These are phyloP conservation scores for Pyrenophora teres DNA, from an alignment of 2,329 filamentous ascomycete species.

Conservation along the genomic window DNA sequence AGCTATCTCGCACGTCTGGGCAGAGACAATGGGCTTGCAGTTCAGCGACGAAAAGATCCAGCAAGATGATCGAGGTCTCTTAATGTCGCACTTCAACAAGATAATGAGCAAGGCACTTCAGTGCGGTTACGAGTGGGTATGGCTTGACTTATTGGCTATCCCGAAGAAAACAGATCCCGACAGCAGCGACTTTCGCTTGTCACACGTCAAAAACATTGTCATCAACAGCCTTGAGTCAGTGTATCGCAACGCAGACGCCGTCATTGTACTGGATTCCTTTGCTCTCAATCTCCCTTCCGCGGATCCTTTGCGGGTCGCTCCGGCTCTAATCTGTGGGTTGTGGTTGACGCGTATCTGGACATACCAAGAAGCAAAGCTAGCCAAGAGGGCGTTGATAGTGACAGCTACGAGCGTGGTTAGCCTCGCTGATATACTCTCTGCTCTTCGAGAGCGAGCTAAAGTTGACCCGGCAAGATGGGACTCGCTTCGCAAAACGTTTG, in stretches of 20 bases:
- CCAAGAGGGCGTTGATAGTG: neutral
- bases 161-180: neutral
- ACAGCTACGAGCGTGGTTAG: neutral
- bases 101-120: neutral
- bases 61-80: neutral
- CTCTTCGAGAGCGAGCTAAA: neutral
- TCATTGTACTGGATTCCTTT: neutral
- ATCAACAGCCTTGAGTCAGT: neutral
- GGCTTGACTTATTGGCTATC: neutral
- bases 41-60: neutral
- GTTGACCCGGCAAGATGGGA: neutral
- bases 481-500: neutral
- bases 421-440: neutral
- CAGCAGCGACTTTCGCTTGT: neutral
- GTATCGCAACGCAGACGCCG: neutral
- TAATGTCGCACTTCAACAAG: neutral
- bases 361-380: neutral
- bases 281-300: neutral
- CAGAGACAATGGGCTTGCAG: neutral
- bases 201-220: neutral
- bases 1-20: neutral
- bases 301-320: neutral
- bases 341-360: conserved; percentile 1
- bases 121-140: neutral
- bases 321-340: neutral